Evolutionary conservation across 495 filamentous ascomycete genomes (phyloP).

Genomic region (Hypoxylon intermedium): DNA sequence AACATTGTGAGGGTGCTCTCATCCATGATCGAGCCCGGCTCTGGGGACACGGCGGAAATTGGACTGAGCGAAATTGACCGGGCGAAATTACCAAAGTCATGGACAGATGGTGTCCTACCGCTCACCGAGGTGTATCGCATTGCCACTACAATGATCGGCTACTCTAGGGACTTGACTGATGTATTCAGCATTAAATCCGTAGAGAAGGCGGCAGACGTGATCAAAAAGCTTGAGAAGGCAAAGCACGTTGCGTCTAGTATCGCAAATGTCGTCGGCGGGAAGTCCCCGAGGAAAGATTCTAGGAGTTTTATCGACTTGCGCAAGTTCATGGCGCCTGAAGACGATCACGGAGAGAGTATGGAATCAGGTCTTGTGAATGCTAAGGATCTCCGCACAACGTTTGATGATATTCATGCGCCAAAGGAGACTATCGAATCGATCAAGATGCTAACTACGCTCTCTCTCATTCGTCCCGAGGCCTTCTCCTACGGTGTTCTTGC

Average conservation of each 20-base stretch:
- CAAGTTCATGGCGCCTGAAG: slow-evolving; percentile 14
- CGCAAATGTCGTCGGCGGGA: background rate
- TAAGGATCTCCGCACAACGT: slow-evolving; percentile 81
- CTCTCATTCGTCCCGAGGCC: slow-evolving; percentile 86
- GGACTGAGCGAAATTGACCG: slow-evolving; percentile 7
- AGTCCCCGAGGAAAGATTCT: slow-evolving; percentile 14
- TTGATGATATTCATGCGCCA: slow-evolving; percentile 81
- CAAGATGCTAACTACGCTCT: slow-evolving; percentile 87
- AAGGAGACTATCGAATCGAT: slow-evolving; percentile 84
- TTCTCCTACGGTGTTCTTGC: slow-evolving; percentile 95
- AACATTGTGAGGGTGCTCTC: slow-evolving; percentile 52
- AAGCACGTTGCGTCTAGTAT: background rate
- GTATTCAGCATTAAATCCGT: slow-evolving; percentile 33
- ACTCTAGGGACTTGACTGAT: slow-evolving; percentile 21
- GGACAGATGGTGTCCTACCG: slow-evolving; percentile 27
- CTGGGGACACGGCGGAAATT: slow-evolving; percentile 12
- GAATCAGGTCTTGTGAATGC: slow-evolving; percentile 82
- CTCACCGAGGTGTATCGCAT: slow-evolving; percentile 61
- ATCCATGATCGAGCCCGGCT: slow-evolving; percentile 28
- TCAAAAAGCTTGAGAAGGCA: slow-evolving; percentile 13
- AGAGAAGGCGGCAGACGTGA: slow-evolving; percentile 17
- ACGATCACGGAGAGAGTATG: slow-evolving; percentile 78
- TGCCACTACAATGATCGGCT: slow-evolving; percentile 66
- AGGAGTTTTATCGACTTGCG: slow-evolving; percentile 10
- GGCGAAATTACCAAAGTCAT: slow-evolving; percentile 19